phyloP scores from a whole-genome alignment of 352 stramenopile species.

The Pythium utonaiense region DNA sequence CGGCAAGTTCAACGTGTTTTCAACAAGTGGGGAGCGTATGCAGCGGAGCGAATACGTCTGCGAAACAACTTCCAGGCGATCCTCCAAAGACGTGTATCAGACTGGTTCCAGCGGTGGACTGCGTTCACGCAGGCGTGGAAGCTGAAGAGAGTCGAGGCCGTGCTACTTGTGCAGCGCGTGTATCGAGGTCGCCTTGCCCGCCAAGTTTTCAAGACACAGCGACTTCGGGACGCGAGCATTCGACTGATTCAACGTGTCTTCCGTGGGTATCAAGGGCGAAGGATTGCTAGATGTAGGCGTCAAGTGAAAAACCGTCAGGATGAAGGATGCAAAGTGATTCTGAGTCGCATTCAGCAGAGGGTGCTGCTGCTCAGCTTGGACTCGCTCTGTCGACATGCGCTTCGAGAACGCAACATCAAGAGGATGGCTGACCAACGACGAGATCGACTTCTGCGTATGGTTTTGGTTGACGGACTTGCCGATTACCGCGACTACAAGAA shows the following conservation, averaged over 20 bases:
- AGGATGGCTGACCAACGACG: constrained; percentile 26
- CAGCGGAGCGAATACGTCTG: constrained; percentile 34
- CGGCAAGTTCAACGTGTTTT: constrained; percentile 48
- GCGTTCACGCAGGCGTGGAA: constrained; percentile 32
- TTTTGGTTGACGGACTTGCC: constrained; percentile 21
- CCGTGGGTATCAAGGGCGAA: constrained; percentile 38
- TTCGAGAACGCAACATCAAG: constrained; percentile 31
- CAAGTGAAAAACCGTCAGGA: constrained; percentile 34
- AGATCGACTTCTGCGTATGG: not conserved
- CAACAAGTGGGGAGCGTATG: constrained; percentile 46
- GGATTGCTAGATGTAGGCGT: constrained; percentile 11
- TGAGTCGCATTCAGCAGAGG: constrained; percentile 32
- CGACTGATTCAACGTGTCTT: constrained; percentile 52
- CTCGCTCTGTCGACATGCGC: constrained; percentile 21
- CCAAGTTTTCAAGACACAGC: constrained; percentile 39
- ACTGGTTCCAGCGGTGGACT: constrained; percentile 55
- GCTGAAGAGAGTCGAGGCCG: constrained; percentile 22
- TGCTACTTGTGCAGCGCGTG: constrained; percentile 53
- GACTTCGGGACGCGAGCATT: constrained; percentile 25
- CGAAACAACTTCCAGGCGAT: constrained; percentile 43
- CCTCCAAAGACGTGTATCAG: constrained; percentile 31
- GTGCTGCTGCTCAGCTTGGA: constrained; percentile 29
- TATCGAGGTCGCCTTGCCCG: constrained; percentile 52
- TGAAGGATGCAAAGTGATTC: constrained; percentile 22
- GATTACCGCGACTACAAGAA: constrained; percentile 25